Percentiles rank a stretch among this genome's conserved stretches.
Conservation (phyloP, 1,284 basidiomycete species). For the Tilletia walkeri region DNA sequence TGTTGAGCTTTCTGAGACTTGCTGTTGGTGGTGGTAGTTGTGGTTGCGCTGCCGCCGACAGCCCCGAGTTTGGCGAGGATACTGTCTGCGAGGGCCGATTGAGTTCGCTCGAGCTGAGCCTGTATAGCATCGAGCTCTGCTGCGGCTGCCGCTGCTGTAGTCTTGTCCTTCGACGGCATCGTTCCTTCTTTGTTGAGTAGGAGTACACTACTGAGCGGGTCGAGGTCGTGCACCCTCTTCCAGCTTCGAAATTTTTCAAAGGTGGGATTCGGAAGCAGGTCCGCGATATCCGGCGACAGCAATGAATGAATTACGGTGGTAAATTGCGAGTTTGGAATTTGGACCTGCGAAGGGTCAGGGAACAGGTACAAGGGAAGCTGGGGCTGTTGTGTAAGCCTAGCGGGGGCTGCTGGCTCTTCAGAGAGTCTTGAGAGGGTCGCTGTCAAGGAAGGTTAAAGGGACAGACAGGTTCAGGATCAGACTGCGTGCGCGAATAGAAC, state of each 20-base stretch:
- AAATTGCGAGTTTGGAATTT: no score
- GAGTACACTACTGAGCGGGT: no score
- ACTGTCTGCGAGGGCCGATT: constrained; percentile 41
- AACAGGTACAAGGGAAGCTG: no score
- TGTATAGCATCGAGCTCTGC: constrained; percentile 42
- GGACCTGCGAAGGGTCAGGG: no score
- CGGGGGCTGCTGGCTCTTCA: neutral
- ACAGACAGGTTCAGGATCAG: neutral
- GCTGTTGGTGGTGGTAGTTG: constrained; percentile 20
- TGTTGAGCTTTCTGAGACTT: constrained; percentile 14
- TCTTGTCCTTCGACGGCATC: constrained; percentile 13
- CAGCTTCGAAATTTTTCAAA: no score
- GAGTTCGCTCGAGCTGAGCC: constrained; percentile 45
- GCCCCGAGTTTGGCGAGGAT: constrained; percentile 39
- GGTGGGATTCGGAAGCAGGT: no score
- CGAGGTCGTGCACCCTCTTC: no score
- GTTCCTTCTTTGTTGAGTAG: neutral
- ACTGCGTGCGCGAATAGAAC: no score
- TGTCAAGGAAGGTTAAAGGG: neutral
- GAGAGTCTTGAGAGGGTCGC: constrained; percentile 12
- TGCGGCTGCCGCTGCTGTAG: neutral
- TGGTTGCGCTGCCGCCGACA: neutral
- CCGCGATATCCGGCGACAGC: no score
- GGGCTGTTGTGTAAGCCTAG: no score
- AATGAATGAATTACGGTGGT: no score